Base-by-base conservation (phyloP, 805 yeast genomes). In the Clavispora santaluciae region DNA sequence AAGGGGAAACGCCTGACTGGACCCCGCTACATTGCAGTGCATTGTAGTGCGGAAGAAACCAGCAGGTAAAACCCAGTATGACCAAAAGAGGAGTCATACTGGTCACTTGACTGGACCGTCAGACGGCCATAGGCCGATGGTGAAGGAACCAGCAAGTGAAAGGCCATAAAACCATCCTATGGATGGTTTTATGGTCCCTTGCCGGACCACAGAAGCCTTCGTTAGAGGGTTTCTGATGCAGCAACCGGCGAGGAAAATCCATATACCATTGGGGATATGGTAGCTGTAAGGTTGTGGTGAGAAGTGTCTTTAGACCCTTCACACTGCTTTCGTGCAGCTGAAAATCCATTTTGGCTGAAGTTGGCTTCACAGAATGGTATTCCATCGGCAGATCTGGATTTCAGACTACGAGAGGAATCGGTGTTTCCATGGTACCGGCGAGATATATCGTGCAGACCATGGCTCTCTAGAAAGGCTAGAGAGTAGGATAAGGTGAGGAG, bases 81-180 rank as follows among this genome's bases (percentile, higher is more conserved):
- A 20, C 31, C 16, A 18, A 28, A 28, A 28, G 31, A 28, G 31
- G 16, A 28, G 16, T 8, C 31, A 16, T 6, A 11, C 31, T 28
- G 31, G 31, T 28, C 31, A 28, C 31, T 28, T 15, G 31, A 28
- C 31, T 28, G 20, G 31, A 28, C 31, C 31, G 12, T 18, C 31
- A 28, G 12, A 28, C 31, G 31, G 31, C 31, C 29, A 15, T 16
- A 15, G 20, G 31, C 31, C 31, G 31, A 28, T 28, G 31, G 20
- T 28, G 31, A 15, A 28, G 31, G 4, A 28, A 28, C 31, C 20
- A 28, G 31, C 31, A 8, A 16, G 31, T 28, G 31, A 28, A 28
- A 28, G 31, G 31, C 31, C 31, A 28, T n/a, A 28, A 20, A 15
- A 12, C 15, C n/a, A 28, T 18, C 31, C 31, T 20, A 15, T 20